Evolutionary conservation across 1,139 yeast species (phyloP).

Genomic region (Taphrina sp.): DNA sequence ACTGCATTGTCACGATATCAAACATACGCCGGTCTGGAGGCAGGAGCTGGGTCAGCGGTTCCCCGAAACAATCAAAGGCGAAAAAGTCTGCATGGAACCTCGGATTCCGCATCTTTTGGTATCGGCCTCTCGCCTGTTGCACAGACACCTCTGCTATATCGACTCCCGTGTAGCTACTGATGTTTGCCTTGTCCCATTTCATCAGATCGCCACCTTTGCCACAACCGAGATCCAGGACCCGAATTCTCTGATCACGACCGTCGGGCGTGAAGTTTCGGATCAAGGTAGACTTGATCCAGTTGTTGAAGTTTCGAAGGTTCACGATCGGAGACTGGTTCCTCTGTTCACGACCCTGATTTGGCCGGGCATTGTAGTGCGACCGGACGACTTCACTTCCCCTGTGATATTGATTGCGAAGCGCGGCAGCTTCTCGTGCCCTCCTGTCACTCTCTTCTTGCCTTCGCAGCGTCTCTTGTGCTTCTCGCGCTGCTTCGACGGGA

Average conservation of each 20-base stretch:
- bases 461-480: constrained; percentile 12
- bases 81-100: constrained; percentile 70
- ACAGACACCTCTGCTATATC: constrained; percentile 90
- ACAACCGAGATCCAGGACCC: constrained; percentile 83
- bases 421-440: constrained; percentile 25
- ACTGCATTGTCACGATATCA: constrained; percentile 84
- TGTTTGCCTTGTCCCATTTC: constrained; percentile 75
- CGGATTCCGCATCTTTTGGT: constrained; percentile 54
- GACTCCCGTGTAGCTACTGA: constrained; percentile 78
- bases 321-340: constrained; percentile 80
- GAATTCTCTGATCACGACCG: constrained; percentile 48
- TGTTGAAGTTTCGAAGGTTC: constrained; percentile 82
- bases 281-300: constrained; percentile 84
- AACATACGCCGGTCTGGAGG: constrained; percentile 50
- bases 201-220: constrained; percentile 97
- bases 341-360: constrained; percentile 63
- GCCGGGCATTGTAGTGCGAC: constrained; percentile 80
- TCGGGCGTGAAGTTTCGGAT: constrained; percentile 60
- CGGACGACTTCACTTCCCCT: constrained; percentile 54
- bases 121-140: constrained; percentile 77
- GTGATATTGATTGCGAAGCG: constrained; percentile 18
- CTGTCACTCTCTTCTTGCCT: constrained; percentile 26
- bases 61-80: constrained; percentile 87
- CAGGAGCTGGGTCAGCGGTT: constrained; percentile 67
- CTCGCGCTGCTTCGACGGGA: constrained; percentile 13